phyloP scores from a whole-genome alignment of 1,284 basidiomycete genomes.

The Trichosporon sp. region DNA sequence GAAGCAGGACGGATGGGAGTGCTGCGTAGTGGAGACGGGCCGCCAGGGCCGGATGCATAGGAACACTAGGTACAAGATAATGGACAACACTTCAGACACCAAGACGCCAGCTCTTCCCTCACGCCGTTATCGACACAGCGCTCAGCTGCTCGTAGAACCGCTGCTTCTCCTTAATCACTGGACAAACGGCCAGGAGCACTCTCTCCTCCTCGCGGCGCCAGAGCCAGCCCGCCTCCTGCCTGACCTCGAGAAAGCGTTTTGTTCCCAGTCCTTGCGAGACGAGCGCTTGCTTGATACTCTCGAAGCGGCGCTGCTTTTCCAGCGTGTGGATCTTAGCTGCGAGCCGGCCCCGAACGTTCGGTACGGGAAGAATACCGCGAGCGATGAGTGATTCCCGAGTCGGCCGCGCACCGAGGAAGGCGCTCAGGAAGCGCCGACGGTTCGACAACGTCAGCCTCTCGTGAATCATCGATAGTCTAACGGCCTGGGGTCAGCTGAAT shows the following conservation, averaged over 20 bases:
- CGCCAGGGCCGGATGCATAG: constrained; percentile 4
- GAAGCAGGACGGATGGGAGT: not conserved
- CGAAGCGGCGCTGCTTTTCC: constrained; percentile 25
- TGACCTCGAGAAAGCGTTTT: constrained; percentile 24
- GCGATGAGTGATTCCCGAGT: constrained; percentile 25
- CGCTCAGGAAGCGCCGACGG: constrained; percentile 28
- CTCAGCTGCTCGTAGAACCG: constrained; percentile 33
- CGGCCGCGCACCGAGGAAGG: constrained; percentile 28
- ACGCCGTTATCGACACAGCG: not conserved
- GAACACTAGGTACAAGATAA: constrained; percentile 1
- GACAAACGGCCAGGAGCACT: constrained; percentile 34
- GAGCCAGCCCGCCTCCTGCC: constrained; percentile 13
- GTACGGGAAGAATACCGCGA: constrained; percentile 31
- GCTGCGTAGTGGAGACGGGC: not conserved
- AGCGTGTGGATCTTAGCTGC: constrained; percentile 26
- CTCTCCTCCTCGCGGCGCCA: constrained; percentile 26
- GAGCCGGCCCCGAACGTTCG: not conserved
- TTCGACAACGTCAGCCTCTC: constrained; percentile 24
- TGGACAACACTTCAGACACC: not conserved
- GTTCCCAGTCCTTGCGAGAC: constrained; percentile 22
- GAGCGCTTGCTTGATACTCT: constrained; percentile 29
- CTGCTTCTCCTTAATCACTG: constrained; percentile 33
- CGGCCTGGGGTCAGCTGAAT: constrained; percentile 29
- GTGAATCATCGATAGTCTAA: constrained; percentile 35
- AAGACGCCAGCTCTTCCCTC: too few relatives aligned